These are phyloP conservation scores for Orobanche coerulescens DNA, from an alignment of 257 asterid species.

Conservation along the genomic window DNA sequence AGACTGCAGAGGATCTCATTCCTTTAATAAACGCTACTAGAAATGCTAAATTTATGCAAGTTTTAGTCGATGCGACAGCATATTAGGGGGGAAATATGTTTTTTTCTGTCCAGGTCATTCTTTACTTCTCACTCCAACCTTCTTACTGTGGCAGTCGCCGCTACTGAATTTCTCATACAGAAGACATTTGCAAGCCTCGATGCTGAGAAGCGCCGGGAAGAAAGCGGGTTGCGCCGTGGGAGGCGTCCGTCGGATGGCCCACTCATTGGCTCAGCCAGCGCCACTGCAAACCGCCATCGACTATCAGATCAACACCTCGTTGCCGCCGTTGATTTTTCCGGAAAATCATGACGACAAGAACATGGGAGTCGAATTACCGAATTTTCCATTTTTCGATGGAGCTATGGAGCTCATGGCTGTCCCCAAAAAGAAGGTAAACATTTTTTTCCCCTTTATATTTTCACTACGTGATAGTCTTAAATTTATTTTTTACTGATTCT, in stretches of 20 bases:
- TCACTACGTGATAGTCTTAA: not conserved
- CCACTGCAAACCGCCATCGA: conserved; percentile 35
- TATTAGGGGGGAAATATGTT: too few relatives aligned
- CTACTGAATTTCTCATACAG: not conserved
- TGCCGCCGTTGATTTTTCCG: conserved; percentile 49
- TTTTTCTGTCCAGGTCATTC: too few relatives aligned
- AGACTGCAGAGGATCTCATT: too few relatives aligned
- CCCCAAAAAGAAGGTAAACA: conserved; percentile 61
- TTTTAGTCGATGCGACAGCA: too few relatives aligned
- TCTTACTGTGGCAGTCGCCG: not conserved
- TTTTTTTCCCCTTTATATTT: not conserved
- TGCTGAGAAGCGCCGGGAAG: conserved; percentile 28
- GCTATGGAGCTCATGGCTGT: conserved; percentile 88
- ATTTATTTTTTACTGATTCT: not conserved
- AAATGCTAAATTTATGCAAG: too few relatives aligned
- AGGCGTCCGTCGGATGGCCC: conserved; percentile 42
- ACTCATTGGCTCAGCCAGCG: conserved; percentile 39
- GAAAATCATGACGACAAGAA: conserved; percentile 32
- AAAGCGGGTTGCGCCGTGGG: conserved; percentile 21
- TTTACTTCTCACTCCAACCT: too few relatives aligned
- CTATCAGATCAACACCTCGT: conserved; percentile 19
- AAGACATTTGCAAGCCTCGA: conserved; percentile 24
- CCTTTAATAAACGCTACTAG: too few relatives aligned
- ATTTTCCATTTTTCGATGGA: conserved; percentile 33
- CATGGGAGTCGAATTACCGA: conserved; percentile 22